Evolutionary conservation across 768 basidiomycete species (phyloP).

Genomic region (Mycena capillaripes): DNA sequence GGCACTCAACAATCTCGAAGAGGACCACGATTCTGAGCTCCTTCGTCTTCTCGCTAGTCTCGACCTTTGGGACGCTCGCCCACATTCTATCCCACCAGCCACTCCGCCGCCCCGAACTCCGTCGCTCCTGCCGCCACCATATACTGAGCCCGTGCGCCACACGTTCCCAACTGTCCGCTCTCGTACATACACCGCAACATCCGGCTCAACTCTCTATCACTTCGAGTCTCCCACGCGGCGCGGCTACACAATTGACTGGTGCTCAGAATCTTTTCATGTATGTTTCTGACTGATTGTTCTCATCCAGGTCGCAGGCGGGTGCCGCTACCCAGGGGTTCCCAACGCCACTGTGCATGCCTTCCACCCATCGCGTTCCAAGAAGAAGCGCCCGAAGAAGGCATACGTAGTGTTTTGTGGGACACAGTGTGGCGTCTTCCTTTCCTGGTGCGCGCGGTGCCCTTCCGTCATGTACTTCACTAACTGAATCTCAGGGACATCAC

Average conservation of each 20-base stretch:
- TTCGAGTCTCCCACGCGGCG: neutral
- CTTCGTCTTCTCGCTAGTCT: neutral
- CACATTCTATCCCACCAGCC: too few species aligned
- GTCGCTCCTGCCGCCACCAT: too few species aligned
- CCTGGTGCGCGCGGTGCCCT: neutral
- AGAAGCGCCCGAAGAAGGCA: neutral
- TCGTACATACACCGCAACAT: neutral
- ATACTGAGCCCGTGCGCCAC: too few species aligned
- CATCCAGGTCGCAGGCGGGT: neutral
- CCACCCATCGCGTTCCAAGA: too few species aligned
- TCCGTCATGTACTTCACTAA: neutral
- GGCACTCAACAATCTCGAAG: neutral
- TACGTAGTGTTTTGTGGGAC: slow-evolving; percentile 3
- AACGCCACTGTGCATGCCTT: neutral
- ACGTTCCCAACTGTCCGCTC: too few species aligned
- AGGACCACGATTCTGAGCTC: neutral
- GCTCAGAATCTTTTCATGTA: neutral
- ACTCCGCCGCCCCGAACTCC: too few species aligned
- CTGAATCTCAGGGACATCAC: neutral
- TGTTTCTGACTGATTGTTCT: neutral
- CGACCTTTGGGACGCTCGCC: too few species aligned
- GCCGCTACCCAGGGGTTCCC: neutral
- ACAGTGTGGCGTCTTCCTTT: neutral
- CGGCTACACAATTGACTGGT: neutral
- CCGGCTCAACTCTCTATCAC: neutral